A percentile compares a stretch with the other conserved stretches of the same genome.
Evolutionary conservation across 257 asterid genomes (phyloP).

Genomic region (Lycium ferocissimum): DNA sequence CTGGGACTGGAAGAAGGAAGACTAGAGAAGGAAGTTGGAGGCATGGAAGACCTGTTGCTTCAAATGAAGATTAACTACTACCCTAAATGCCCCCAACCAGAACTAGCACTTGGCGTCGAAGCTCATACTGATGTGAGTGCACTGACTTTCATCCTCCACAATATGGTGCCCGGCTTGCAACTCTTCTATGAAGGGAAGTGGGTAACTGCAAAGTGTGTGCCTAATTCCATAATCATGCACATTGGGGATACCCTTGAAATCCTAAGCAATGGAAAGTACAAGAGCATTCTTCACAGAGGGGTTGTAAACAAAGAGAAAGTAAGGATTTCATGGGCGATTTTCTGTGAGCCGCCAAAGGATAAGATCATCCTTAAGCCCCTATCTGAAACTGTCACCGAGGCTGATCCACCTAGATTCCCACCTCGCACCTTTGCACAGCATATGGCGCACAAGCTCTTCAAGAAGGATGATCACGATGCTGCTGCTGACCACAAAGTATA

Average conservation of each 20-base stretch:
- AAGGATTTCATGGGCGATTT: conserved; percentile 89
- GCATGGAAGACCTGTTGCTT: conserved; percentile 71
- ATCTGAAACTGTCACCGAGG: conserved; percentile 71
- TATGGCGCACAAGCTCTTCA: conserved; percentile 68
- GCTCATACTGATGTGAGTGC: conserved; percentile 92
- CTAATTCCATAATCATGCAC: conserved; percentile 85
- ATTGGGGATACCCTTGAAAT: conserved; percentile 88
- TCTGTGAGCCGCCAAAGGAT: conserved; percentile 90
- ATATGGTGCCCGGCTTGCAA: conserved; percentile 94
- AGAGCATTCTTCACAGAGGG: conserved; percentile 85
- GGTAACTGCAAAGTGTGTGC: conserved; percentile 93
- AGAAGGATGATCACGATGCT: conserved; percentile 46
- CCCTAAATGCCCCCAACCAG: conserved; percentile 95
- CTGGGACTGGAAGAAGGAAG: conserved; percentile 66
- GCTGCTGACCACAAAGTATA: conserved; percentile 59
- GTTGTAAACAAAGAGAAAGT: conserved; percentile 81
- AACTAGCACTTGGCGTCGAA: conserved; percentile 90
- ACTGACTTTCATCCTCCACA: conserved; percentile 94
- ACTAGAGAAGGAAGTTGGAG: conserved; percentile 84
- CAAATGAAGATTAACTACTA: conserved; percentile 90
- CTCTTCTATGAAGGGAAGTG: conserved; percentile 74
- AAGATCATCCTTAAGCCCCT: conserved; percentile 69
- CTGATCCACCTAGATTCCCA: conserved; percentile 62
- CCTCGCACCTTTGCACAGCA: conserved; percentile 86
- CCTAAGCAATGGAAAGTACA: conserved; percentile 80